Conservation (phyloP, 192 early-diverging fungal genomes). For the Linnemannia schmuckeri region DNA sequence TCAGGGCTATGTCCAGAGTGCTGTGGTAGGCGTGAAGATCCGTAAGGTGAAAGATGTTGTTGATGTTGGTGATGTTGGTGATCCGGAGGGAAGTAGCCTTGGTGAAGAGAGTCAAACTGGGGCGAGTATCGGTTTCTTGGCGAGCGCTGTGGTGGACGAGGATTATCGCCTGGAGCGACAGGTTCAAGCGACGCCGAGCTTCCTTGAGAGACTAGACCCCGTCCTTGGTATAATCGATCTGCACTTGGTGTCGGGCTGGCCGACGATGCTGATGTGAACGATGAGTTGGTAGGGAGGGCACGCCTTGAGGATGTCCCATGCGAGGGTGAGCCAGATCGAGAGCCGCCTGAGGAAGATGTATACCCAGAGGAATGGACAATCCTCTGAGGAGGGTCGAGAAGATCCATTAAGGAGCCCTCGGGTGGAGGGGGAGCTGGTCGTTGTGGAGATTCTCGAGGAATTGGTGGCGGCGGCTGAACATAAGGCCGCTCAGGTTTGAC, state of each 20-base stretch:
- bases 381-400: constrained; percentile 38
- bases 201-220: constrained; percentile 12
- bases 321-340: constrained; percentile 44
- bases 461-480: constrained; percentile 30
- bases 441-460: constrained; percentile 19
- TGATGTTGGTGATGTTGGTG: neutral
- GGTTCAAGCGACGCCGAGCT: constrained; percentile 32
- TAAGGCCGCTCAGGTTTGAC: constrained; percentile 6
- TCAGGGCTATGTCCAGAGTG: neutral
- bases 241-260: constrained; percentile 10
- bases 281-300: constrained; percentile 42
- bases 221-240: constrained; percentile 54
- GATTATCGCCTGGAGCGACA: neutral
- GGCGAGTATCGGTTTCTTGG: constrained; percentile 5
- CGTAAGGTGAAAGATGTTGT: neutral
- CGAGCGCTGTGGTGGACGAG: neutral
- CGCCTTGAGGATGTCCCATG: constrained; percentile 12
- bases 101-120: constrained; percentile 1
- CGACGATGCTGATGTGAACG: constrained; percentile 42
- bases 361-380: constrained; percentile 17
- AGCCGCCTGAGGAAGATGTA: constrained; percentile 28
- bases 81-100: neutral
- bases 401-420: constrained; percentile 41
- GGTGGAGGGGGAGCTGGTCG: constrained; percentile 43
- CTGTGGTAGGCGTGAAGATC: neutral